A percentile compares a stretch with the other conserved stretches of the same genome.
Evolutionary conservation across 2,329 filamentous ascomycete genomes (phyloP).

Genomic region (Dothiorella sarmentorum): DNA sequence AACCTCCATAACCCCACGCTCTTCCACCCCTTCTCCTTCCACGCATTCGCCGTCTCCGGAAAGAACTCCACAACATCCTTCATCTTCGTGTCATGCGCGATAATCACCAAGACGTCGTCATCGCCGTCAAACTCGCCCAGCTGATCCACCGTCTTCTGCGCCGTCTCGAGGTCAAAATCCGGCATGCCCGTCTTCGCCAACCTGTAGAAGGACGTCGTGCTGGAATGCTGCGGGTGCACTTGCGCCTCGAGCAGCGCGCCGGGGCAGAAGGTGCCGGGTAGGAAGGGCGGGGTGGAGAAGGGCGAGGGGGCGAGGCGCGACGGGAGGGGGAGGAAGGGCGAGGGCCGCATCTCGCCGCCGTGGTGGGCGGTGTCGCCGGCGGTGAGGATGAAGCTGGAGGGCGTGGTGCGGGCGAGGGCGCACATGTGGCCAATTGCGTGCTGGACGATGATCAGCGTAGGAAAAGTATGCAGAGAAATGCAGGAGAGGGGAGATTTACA

Average conservation of each 20-base stretch:
- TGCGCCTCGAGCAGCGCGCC: not conserved
- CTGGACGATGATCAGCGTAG: not conserved
- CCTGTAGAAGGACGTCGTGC: not conserved
- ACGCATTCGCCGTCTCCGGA: slow-evolving; percentile 25
- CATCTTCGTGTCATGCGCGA: slow-evolving; percentile 29
- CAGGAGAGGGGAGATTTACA: not conserved
- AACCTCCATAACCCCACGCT: slow-evolving; percentile 27
- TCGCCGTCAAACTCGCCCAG: slow-evolving; percentile 27
- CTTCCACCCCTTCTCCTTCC: slow-evolving; percentile 27
- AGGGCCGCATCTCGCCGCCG: not conserved
- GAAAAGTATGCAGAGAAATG: not conserved
- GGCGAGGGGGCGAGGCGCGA: not conserved
- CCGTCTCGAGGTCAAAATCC: slow-evolving; percentile 9
- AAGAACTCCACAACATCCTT: slow-evolving; percentile 26
- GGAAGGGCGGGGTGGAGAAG: not conserved
- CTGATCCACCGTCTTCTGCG: slow-evolving; percentile 23
- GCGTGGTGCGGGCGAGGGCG: slow-evolving; percentile 45
- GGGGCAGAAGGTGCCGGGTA: not conserved
- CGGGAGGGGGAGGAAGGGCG: slow-evolving; percentile 7
- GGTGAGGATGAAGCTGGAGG: slow-evolving; percentile 11
- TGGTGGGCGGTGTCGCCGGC: not conserved
- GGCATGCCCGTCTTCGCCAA: not conserved
- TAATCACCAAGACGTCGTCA: slow-evolving; percentile 26
- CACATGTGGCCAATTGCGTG: slow-evolving; percentile 52
- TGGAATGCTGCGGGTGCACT: not conserved